Evolutionary conservation across 345 rosid species (phyloP), one percentile per base, ranked within the genome.

Genomic region (Murraya paniculata): DNA sequence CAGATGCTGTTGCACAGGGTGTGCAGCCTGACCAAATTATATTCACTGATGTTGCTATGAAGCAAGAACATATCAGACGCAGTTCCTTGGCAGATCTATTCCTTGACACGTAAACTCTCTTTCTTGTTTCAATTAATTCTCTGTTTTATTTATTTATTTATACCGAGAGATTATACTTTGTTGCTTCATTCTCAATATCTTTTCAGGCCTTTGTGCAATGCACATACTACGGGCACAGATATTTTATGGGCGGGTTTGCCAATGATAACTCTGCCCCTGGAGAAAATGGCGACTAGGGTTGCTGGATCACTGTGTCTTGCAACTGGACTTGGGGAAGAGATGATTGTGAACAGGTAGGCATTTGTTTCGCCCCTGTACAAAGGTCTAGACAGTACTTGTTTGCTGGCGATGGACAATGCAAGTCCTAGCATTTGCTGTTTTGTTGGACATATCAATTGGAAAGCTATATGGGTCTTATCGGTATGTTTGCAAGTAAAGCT

Each of bases 41-140:
- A 72, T 97, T 97, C 82, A 94, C 99, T 4, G 98, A 94, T 87
- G 98, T 97, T 83, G 99, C 99, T 64, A 90, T 97, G 99, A 97
- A 97, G 81, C 86, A 81, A 28, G 99, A 97, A 72, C 99, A 97
- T 78, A 94, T 97, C 77, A 88, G 93, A 68, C 95, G 99, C 69
- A 94, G 98, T 85, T 92, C 98, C 56, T 87, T 97, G 76, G 99
- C 99, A 30, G 99, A 97, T 93, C 86, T 97, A 39, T 93, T 90
- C 80, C 95, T 97, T 7, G 99, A 97, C 88, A 89, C 99, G 99
- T 94, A 85, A 85, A 71, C 58, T 55, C 61, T 75, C 58, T 24
- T 25, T 66, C 24, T 53, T 35, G 27, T 59, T 59, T 68, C 45
- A 64, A n/a, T 53, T 31, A 16, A 64, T 9, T 45, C 14, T 9